Evolutionary conservation across 192 early-diverging fungal species (phyloP), one percentile per base, ranked within the genome.

Genomic region (Coemansia reversa): DNA sequence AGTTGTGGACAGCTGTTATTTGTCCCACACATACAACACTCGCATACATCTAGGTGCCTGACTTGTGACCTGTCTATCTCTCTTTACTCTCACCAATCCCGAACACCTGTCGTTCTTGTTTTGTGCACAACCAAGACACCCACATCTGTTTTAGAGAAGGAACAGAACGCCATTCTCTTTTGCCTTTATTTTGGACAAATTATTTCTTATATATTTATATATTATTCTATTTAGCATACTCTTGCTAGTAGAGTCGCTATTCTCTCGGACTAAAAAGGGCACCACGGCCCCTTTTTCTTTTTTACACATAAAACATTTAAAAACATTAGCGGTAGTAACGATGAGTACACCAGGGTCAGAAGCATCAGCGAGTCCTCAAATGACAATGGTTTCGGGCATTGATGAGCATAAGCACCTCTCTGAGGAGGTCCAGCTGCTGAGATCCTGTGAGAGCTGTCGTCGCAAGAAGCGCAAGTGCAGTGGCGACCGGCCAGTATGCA

Each of bases 401-500:
- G 14, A 14, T 16, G 39, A 45, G 39, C 39, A 45, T 16, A 45
- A 45, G 14, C 39, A 48, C 32, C 48, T 63, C 19, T 59, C 74
- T 8, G 39, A 56, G 16, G 63, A 71, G 54, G 63, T 77, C 5
- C 75, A 70, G 30, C 50, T 77, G 51, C 58, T 77, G 48, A 67
- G 75, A 50, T 72, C 78, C 39, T 81, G 78, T 63, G 78, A 81
- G 58, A 68, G 63, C 58, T 81, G 78, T 42, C 64, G 78, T 16
- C 67, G 69, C 65, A 74, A 75, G 55, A 81, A 81, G 62, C 69
- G 70, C 78, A 81, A 75, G 65, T 81, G 78, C 65, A 75, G 73
- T 42, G 65, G 78, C 49, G 53, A 69, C 62, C 69, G 70, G 6
- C 72, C 78, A 2, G 32, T 60, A 45, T 81, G 78, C 59, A 67